Evolutionary conservation across 192 early-diverging fungal genomes (phyloP).

Genomic region (Pilobolus umbonatus): DNA sequence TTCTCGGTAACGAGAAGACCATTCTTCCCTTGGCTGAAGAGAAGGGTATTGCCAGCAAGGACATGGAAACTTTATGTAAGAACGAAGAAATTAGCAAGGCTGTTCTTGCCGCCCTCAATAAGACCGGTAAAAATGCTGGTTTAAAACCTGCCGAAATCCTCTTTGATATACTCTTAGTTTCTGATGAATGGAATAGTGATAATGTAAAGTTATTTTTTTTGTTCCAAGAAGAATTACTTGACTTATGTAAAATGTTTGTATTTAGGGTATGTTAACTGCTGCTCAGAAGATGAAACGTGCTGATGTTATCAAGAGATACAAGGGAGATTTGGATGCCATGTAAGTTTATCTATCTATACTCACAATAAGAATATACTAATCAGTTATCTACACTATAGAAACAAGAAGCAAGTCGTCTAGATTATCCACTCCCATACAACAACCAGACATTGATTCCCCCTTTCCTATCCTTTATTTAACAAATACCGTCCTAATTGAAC

Average conservation of each 20-base stretch:
- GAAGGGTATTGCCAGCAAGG: constrained; percentile 37
- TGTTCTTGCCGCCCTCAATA: constrained; percentile 38
- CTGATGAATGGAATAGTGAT: constrained; percentile 91
- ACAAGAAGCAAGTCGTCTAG: background rate
- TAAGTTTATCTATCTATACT: constrained; percentile 18
- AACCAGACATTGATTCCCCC: background rate
- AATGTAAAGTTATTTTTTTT: constrained; percentile 42
- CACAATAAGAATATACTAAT: background rate
- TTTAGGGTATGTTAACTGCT: constrained; percentile 72
- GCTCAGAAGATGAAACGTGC: constrained; percentile 90
- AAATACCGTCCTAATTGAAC: too few relatives aligned
- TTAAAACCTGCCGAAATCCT: constrained; percentile 76
- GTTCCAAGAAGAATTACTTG: background rate
- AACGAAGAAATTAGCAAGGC: constrained; percentile 47
- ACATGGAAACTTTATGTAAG: constrained; percentile 52
- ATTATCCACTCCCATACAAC: background rate
- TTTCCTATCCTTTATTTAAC: background rate
- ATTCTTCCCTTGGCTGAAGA: constrained; percentile 40
- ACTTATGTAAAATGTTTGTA: background rate
- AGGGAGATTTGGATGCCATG: constrained; percentile 50
- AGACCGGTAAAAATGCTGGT: constrained; percentile 55
- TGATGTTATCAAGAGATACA: constrained; percentile 62
- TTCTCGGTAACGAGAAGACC: constrained; percentile 60
- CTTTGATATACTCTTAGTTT: constrained; percentile 57
- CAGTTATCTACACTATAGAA: background rate